Conservation (phyloP, 148 eudicot species). For the Agrostemma githago region DNA sequence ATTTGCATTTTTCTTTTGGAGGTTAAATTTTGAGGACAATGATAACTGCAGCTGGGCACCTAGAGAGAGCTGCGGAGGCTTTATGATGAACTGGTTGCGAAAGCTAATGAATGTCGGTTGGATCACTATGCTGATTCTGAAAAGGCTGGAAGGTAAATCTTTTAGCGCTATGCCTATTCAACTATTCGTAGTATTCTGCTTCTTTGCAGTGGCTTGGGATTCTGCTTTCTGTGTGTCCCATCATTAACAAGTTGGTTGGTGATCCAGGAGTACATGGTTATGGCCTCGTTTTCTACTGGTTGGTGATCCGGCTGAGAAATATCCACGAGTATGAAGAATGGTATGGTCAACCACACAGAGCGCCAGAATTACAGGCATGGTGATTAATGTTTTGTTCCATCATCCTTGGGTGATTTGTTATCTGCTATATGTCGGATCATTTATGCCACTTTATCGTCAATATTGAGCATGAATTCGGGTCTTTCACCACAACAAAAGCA, state of each 20-base stretch:
- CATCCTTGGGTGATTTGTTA: neutral
- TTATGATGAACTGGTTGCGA: constrained; percentile 79
- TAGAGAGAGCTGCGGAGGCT: constrained; percentile 78
- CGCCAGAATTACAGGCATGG: constrained; percentile 69
- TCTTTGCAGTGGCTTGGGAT: neutral
- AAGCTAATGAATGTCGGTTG: constrained; percentile 62
- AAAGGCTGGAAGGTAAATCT: constrained; percentile 61
- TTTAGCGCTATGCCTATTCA: neutral
- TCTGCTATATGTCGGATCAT: neutral
- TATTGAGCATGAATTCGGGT: too few relatives aligned
- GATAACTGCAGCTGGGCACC: constrained; percentile 62
- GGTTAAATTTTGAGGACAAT: constrained; percentile 13
- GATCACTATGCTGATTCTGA: constrained; percentile 76
- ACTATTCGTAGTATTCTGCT: neutral
- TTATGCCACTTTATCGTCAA: neutral
- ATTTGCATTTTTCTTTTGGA: too few relatives aligned
- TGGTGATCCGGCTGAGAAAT: constrained; percentile 69
- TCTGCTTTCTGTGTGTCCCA: neutral
- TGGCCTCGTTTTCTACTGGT: constrained; percentile 84
- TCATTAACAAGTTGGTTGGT: constrained; percentile 12
- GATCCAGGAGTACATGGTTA: constrained; percentile 73
- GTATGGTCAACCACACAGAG: constrained; percentile 94
- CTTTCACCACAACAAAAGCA: too few relatives aligned
- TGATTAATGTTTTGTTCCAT: neutral
- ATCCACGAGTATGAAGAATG: constrained; percentile 77